These are phyloP conservation scores for Pulveroboletus sp. DNA, from an alignment of 768 basidiomycete genomes.

Conservation along the genomic window DNA sequence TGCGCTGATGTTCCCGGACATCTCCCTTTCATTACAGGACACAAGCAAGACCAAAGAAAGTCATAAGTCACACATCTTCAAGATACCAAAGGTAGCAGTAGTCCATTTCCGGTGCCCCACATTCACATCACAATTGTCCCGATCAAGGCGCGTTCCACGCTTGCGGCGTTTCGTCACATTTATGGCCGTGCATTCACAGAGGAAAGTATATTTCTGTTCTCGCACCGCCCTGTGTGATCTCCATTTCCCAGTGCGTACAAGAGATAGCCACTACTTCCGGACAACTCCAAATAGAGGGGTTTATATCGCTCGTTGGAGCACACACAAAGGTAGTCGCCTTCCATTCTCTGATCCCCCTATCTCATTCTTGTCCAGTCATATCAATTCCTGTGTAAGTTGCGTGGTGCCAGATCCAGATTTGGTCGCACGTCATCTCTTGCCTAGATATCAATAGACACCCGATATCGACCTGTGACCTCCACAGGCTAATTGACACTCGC, in stretches of 20 bases:
- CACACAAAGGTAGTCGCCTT: slow-evolving; percentile 59
- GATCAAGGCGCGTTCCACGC: slow-evolving; percentile 58
- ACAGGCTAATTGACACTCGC: slow-evolving; percentile 59
- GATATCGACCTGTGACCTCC: slow-evolving; percentile 61
- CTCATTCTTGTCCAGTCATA: slow-evolving; percentile 50
- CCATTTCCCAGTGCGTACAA: slow-evolving; percentile 59
- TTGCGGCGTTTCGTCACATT: slow-evolving; percentile 68
- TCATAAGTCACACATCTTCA: slow-evolving; percentile 46
- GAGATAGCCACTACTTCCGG: slow-evolving; percentile 51
- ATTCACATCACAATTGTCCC: slow-evolving; percentile 16
- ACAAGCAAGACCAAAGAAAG: slow-evolving; percentile 36
- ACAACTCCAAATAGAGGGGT: slow-evolving; percentile 65
- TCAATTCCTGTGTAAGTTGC: slow-evolving; percentile 79
- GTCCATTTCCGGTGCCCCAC: slow-evolving; percentile 10
- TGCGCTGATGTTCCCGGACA: slow-evolving; percentile 68
- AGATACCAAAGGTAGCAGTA: slow-evolving; percentile 62
- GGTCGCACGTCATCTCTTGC: neutral
- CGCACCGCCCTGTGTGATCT: neutral
- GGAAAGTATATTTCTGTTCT: slow-evolving; percentile 39
- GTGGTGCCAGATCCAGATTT: neutral
- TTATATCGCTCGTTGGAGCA: slow-evolving; percentile 78
- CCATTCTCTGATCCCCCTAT: slow-evolving; percentile 19
- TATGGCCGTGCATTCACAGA: slow-evolving; percentile 72
- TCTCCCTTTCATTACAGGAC: slow-evolving; percentile 69
- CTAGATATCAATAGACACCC: slow-evolving; percentile 81